Percentiles rank a stretch among this genome's conserved stretches.
These are phyloP conservation scores for Leccinum griseonigrum DNA, from an alignment of 1,284 basidiomycete species.

Conservation along the genomic window DNA sequence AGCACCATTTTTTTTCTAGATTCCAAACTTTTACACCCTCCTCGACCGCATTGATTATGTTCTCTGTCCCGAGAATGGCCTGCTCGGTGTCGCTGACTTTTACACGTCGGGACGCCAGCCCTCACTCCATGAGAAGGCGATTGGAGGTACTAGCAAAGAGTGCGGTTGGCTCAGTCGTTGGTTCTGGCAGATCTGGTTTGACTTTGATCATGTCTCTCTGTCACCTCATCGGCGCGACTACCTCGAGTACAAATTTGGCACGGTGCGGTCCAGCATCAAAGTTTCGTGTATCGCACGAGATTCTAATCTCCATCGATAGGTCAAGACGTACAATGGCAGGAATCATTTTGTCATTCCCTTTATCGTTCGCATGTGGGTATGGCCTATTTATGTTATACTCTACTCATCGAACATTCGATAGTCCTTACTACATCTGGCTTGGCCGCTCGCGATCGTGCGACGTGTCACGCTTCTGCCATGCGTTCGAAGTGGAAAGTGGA, in stretches of 20 bases:
- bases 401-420: constrained; percentile 21
- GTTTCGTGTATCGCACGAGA: neutral
- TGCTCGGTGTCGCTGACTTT: constrained; percentile 78
- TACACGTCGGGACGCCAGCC: constrained; percentile 68
- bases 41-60: constrained; percentile 73
- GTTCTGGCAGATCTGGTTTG: constrained; percentile 86
- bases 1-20: constrained; percentile 36
- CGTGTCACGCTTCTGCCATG: constrained; percentile 56
- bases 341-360: constrained; percentile 72
- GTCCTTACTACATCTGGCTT: constrained; percentile 77
- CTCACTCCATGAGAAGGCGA: constrained; percentile 60
- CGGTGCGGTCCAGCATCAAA: constrained; percentile 35
- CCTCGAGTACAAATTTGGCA: constrained; percentile 81
- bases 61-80: constrained; percentile 61
- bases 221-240: constrained; percentile 72
- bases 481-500: constrained; percentile 72
- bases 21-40: constrained; percentile 68
- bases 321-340: constrained; percentile 71
- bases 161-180: constrained; percentile 73
- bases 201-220: constrained; percentile 74
- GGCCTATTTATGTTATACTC: neutral
- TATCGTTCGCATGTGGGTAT: constrained; percentile 60
- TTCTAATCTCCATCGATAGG: constrained; percentile 25
- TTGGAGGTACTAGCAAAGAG: constrained; percentile 68
- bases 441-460: constrained; percentile 69